Evolutionary conservation across 2,329 filamentous ascomycete genomes (phyloP), one percentile per base, ranked within the genome.

Genomic region (Fusarium tuaranense): DNA sequence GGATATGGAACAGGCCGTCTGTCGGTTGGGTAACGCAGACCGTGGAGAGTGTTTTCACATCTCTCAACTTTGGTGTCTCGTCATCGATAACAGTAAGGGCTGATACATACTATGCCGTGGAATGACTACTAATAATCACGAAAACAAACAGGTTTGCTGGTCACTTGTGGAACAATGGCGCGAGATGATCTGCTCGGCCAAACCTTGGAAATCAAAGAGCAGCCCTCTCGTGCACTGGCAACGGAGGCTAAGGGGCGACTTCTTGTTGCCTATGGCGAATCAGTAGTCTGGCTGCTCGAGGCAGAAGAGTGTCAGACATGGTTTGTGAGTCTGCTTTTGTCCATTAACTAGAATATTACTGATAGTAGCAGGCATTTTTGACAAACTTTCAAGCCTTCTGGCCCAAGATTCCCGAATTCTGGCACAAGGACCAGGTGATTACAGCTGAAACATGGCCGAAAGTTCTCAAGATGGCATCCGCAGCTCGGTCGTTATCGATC

Each of bases 1-100:
- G 62, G 86, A 88, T 44, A 83, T 87, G 84, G 78, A 83, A 30
- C 87, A 88, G 71, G 86, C 84, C 4, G 83, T 87, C 10, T 84
- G 86, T 62, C 82, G 83, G 63, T 76, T 83, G 16, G 80, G 80
- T 1, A 79, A 80, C 46, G 81, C 80, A 4, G 80, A 80, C 1
- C 71, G 79, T 12, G 82, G 80, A 2, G 75, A 83, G 20, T 88
- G 86, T 63, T 88, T 87, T 65, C 86, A 88, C 65, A 83, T 88
- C 53, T 80, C 84, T 1, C 87, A 88, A 71, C 65, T 87, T 12
- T 88, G 87, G 87, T 85, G 83, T 69, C 72, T 88, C 7, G 78
- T 87, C 8, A 69, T 88, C 2, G 84, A 84, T 46, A 83, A 86
- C 53, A 82, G 86, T 87, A 76, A 74, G 83, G 67, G 2, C 18